Evolutionary conservation across 257 asterid genomes (phyloP).

Genomic region (Paraleonurus japonicus): DNA sequence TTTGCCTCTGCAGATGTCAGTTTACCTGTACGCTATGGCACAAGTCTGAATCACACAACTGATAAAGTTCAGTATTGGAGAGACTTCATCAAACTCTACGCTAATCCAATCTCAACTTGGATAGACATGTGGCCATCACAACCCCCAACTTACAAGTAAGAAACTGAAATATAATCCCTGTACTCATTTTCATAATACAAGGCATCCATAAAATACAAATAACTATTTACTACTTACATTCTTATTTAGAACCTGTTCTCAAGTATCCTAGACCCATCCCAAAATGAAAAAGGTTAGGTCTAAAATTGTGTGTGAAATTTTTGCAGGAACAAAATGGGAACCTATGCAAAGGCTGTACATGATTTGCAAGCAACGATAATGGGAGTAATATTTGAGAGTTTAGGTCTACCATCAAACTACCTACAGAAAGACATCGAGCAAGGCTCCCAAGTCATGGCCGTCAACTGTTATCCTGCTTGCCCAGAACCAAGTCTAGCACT

Average conservation of each 20-base stretch:
- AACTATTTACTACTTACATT: neutral
- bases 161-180: neutral
- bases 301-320: neutral
- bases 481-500: conserved; percentile 61
- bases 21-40: conserved; percentile 61
- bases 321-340: conserved; percentile 56
- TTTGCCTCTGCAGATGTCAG: conserved; percentile 45
- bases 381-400: conserved; percentile 49
- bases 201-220: neutral
- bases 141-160: conserved; percentile 60
- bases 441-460: conserved; percentile 55
- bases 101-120: conserved; percentile 65
- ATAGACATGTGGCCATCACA: conserved; percentile 65
- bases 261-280: neutral
- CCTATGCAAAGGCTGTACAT: conserved; percentile 46
- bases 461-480: conserved; percentile 61
- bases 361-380: conserved; percentile 41
- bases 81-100: conserved; percentile 70
- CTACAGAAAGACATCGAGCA: conserved; percentile 41
- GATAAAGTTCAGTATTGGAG: conserved; percentile 65
- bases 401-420: conserved; percentile 48
- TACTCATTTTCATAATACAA: neutral
- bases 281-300: neutral
- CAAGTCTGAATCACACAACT: conserved; percentile 50
- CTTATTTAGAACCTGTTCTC: conserved; percentile 10